These are phyloP conservation scores for Clitopilus passeckerianus DNA, from an alignment of 768 basidiomycete species.

Conservation along the genomic window DNA sequence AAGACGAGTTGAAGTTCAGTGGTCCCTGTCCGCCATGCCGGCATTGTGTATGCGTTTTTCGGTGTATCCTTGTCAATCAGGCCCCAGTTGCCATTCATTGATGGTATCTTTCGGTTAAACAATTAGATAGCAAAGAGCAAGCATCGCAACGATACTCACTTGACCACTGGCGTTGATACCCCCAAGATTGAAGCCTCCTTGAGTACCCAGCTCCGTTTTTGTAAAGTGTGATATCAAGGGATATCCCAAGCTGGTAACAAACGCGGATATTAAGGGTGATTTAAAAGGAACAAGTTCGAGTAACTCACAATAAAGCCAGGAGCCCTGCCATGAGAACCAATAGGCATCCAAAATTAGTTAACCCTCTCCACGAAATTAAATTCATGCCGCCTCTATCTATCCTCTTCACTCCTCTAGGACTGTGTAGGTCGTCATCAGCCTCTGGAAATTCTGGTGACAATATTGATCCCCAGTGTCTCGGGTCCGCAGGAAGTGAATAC, in stretches of 20 bases:
- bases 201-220: slow-evolving; percentile 13
- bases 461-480: slow-evolving; percentile 47
- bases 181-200: slow-evolving; percentile 32
- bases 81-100: slow-evolving; percentile 45
- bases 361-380: slow-evolving; percentile 46
- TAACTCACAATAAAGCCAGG: slow-evolving; percentile 60
- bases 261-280: not conserved
- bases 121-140: slow-evolving; percentile 9
- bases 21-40: slow-evolving; percentile 55
- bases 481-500: slow-evolving; percentile 52
- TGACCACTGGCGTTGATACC: slow-evolving; percentile 67
- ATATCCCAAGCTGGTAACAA: slow-evolving; percentile 25
- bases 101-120: slow-evolving; percentile 45
- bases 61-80: slow-evolving; percentile 60
- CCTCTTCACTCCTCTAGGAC: slow-evolving; percentile 31
- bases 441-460: slow-evolving; percentile 38
- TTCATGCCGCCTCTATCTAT: slow-evolving; percentile 17
- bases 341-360: slow-evolving; percentile 61
- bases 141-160: slow-evolving; percentile 13
- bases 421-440: slow-evolving; percentile 56
- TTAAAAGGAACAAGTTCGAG: not conserved
- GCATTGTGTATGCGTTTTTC: slow-evolving; percentile 41
- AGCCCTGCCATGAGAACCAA: slow-evolving; percentile 39
- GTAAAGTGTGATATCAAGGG: slow-evolving; percentile 30
- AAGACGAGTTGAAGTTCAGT: slow-evolving; percentile 54